phyloP scores from a whole-genome alignment of 306 rosid species.

The Prunus persica region Prunus_persica_NCBIv2 NC_034009.1:36070001-36070500 shows the following conservation, averaged over 20 bases:
- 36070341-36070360: background rate
- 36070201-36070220: background rate
- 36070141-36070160: background rate
- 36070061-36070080: background rate
- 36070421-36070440: conserved; percentile 89
- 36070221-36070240: background rate
- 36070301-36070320: background rate
- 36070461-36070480: conserved; percentile 60
- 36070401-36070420: conserved; percentile 42
- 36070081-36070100: background rate
- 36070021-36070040: background rate
- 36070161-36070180: accelerated
- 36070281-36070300: background rate
- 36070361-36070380: conserved; percentile 37
- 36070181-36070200: background rate
- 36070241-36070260: background rate
- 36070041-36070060: background rate
- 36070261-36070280: background rate
- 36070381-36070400: conserved; percentile 74
- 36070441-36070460: conserved; percentile 26
- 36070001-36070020: background rate
- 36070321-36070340: background rate
- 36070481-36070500: conserved; percentile 41
- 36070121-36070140: background rate
- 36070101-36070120: background rate